Base-by-base conservation (phyloP, 768 basidiomycete genomes). In the Termitomyces sp. region DNA sequence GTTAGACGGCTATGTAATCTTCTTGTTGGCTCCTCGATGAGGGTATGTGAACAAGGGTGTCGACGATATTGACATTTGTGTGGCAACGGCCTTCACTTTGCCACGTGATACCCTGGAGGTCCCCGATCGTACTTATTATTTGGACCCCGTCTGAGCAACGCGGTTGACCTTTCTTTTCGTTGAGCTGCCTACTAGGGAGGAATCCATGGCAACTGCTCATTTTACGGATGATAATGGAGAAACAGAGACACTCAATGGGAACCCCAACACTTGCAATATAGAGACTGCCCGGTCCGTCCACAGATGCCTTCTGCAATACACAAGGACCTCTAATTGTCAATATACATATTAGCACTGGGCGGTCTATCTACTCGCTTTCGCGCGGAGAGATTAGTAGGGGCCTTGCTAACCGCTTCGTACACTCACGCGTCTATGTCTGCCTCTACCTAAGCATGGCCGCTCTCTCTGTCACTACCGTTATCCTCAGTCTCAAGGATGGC, bases 381-480 rank as follows among this genome's bases (percentile, higher is more conserved):
- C 85, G 90, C 56, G 78, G 83, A 50, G 93, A 96, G 72, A 90
- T 92, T 62, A 82, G 87, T 4, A 84, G 81, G 56, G 93, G 92
- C 16, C 81, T 96, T 57, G 93, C 94, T 28, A 95, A 93, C 70
- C 83, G 92, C 56, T 92, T 94, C 68, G 87, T 94, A 36, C 91
- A 94, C 71, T 94, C 92, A 38, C 79, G 88, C 61, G 83, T 83
- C 44, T 96, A 96, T 68, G 92, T 95, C 51, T 77, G 90, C 58
- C 83, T 96, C 52, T 96, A 96, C 72, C 84, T 96, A 33, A 84
- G 73, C 56, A 94, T 96, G 92, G 90, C 94, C 1, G 85, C 85
- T 14, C 78, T 96, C 18, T 94, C 92, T 2, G 82, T 92, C 52
- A 86, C 92, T 9, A 95, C 94, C 0, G 88, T 96, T 55, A 81